Conservation (phyloP, 768 basidiomycete genomes). For the Rhodocollybia butyracea region DNA sequence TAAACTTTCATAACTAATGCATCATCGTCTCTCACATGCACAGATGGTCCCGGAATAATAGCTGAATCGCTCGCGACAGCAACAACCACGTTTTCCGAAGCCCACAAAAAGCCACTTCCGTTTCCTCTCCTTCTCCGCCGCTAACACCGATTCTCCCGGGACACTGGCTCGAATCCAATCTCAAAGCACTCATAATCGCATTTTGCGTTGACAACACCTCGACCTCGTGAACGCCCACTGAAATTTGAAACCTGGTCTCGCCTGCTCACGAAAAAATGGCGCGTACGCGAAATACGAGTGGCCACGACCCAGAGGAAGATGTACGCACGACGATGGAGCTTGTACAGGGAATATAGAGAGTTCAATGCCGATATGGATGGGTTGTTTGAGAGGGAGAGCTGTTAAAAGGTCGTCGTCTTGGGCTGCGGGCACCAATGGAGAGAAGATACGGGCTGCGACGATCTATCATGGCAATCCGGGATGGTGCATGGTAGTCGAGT, state of each 20-base stretch:
- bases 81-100: conserved; percentile 75
- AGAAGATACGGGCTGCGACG: conserved; percentile 56
- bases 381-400: conserved; percentile 75
- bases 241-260: conserved; percentile 95
- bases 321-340: conserved; percentile 86
- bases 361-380: conserved; percentile 83
- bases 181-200: conserved; percentile 81
- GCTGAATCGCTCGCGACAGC: conserved; percentile 61
- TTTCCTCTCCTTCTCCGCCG: conserved; percentile 29
- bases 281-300: conserved; percentile 84
- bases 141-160: conserved; percentile 79
- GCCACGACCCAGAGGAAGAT: conserved; percentile 95
- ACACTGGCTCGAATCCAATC: conserved; percentile 94
- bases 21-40: no score
- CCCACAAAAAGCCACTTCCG: conserved; percentile 44
- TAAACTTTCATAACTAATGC: not conserved
- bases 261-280: conserved; percentile 97
- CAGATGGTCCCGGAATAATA: conserved; percentile 95
- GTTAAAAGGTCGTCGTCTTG: conserved; percentile 21
- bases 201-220: conserved; percentile 90
- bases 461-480: conserved; percentile 84
- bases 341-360: conserved; percentile 77
- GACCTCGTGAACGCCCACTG: conserved; percentile 83
- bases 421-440: conserved; percentile 19
- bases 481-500: conserved; percentile 72